Evolutionary conservation across 805 yeast species (phyloP).

Genomic region (Suhomyces kilbournensis): DNA sequence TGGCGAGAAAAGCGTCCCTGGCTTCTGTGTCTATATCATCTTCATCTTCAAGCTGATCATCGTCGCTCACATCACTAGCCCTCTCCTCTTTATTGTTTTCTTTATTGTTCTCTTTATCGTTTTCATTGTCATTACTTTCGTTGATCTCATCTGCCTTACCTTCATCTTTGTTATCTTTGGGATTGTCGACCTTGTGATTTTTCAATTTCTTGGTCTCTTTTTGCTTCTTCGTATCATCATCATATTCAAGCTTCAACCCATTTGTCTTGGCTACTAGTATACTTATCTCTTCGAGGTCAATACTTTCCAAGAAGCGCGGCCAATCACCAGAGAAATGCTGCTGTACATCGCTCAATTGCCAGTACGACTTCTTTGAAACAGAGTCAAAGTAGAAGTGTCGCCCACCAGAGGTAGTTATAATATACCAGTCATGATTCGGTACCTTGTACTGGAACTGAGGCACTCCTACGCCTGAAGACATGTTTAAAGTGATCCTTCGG

Average conservation of each 20-base stretch:
- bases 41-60: constrained; percentile 1
- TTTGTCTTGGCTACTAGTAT: constrained; percentile 23
- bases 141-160: not conserved
- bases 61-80: not conserved
- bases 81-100: not conserved
- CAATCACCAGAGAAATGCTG: constrained; percentile 2
- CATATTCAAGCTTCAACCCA: constrained; percentile 5
- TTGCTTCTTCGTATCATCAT: not conserved
- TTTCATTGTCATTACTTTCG: not conserved
- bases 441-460: constrained; percentile 20
- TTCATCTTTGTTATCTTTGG: not conserved
- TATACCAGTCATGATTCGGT: constrained; percentile 21
- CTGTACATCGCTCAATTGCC: constrained; percentile 32
- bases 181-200: not conserved
- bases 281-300: constrained; percentile 30
- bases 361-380: constrained; percentile 19
- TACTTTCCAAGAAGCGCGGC: constrained; percentile 15
- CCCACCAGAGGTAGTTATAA: constrained; percentile 25
- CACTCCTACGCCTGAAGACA: not conserved
- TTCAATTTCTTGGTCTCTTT: not conserved
- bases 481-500: not conserved
- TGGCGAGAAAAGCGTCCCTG: constrained; percentile 11
- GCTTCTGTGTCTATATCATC: constrained; percentile 10
- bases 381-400: constrained; percentile 32
- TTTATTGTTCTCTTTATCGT: not conserved